phyloP scores from a whole-genome alignment of 2,329 filamentous ascomycete species.

The Diaporthe australafricana region DNA sequence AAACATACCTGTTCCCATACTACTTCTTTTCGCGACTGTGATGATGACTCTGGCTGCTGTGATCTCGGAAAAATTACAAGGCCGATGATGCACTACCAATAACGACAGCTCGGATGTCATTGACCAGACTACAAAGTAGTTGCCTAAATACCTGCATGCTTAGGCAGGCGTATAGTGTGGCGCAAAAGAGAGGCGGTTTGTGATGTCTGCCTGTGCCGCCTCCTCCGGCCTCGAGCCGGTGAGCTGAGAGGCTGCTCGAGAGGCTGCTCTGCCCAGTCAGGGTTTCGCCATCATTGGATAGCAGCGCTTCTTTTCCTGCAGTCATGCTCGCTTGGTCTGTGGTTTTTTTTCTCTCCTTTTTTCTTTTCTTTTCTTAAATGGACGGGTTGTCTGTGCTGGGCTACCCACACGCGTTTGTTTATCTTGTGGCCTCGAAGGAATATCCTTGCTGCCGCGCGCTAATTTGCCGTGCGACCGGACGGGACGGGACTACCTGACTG shows the following conservation, averaged over 20 bases:
- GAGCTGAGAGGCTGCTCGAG: neutral
- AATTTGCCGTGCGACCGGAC: neutral
- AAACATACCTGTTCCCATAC: neutral
- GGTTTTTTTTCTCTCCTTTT: too few species aligned
- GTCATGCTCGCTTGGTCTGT: neutral
- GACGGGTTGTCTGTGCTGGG: neutral
- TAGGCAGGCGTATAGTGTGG: neutral
- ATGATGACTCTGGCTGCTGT: neutral
- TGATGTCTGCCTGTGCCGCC: neutral
- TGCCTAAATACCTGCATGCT: neutral
- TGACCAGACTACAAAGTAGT: neutral
- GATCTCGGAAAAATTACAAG: too few species aligned
- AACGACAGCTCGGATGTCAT: neutral
- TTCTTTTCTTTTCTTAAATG: neutral
- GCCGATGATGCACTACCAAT: neutral
- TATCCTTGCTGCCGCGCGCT: conserved; percentile 9
- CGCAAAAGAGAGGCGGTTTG: neutral
- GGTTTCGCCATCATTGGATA: neutral
- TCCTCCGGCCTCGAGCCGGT: neutral
- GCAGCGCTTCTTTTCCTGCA: neutral
- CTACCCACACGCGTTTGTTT: neutral
- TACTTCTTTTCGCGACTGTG: neutral
- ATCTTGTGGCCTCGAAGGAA: neutral
- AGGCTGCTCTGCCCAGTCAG: neutral
- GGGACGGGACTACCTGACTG: neutral